Evolutionary conservation across 768 basidiomycete genomes (phyloP), one percentile per base, ranked within the genome.

Genomic region (Trametopsis cervina): DNA sequence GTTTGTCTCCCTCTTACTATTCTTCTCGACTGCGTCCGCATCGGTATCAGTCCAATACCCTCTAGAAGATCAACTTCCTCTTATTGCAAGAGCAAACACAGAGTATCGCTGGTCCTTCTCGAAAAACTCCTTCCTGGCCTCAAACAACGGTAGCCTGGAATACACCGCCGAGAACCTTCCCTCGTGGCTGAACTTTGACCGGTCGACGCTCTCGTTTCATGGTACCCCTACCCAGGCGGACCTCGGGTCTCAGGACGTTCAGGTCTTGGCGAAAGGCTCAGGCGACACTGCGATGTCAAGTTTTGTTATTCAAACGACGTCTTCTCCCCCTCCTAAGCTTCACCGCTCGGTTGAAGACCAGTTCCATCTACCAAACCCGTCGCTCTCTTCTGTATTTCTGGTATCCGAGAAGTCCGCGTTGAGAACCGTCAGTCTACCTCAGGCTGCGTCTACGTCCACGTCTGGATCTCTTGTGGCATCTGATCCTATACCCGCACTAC

Each of bases 131-230:
- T 95, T 94, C 66, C 59, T 63, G 24, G 75, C 76, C 7, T 56
- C 67, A 25, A 61, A 65, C 53, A 76, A 69, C 50, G 38, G 62
- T 39, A 52, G 77, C 5, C 54, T 80, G 27, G 63, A 57, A 20
- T 88, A 84, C 60, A 66, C 78, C 3, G 74, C 76, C 0, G 73
- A 74, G 4, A 52, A 66, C 21, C 69, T 93, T 15, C 91, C 92
- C 3, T 44, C 60, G 2, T 98, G 94, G 94, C 74, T 91, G 43
- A 62, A 69, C 3, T 95, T 94, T 61, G 77, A 93, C 62, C 62
- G 77, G 18, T 48, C 56, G 4, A 73, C 77, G 0, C 65, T 67
- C 27, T 81, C 80, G 0, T 83, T 98, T 50, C 61, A 66, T 44
- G 94, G 94, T 5, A 81, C 73, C 0, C 92, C 94, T 11, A 56